Conservation (phyloP, 208 protist species). For the Wallacemonas collosoma region DNA sequence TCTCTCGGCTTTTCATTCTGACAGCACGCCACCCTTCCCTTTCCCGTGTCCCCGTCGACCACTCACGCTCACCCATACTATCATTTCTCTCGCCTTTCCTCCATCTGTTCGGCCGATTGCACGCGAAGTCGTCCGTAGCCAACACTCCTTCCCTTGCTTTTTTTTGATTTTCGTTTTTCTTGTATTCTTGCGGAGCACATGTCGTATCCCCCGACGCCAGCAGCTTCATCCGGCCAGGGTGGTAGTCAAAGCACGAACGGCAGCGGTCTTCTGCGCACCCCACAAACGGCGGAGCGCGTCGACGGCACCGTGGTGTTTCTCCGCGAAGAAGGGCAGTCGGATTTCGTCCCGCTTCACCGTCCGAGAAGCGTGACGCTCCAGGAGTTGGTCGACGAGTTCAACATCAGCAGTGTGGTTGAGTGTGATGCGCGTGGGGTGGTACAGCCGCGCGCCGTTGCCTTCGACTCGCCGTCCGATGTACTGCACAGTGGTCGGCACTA, state of each 20-base stretch:
- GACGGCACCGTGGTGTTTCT: constrained; percentile 50
- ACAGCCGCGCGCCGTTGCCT: constrained; percentile 67
- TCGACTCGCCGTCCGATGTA: constrained; percentile 83
- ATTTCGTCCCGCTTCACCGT: constrained; percentile 55
- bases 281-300: background rate
- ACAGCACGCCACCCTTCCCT: too few species aligned
- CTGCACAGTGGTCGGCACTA: constrained; percentile 79
- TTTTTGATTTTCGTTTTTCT: background rate
- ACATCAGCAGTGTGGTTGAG: constrained; percentile 84
- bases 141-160: background rate
- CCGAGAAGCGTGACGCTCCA: constrained; percentile 59
- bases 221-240: background rate
- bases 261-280: background rate
- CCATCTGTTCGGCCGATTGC: too few species aligned
- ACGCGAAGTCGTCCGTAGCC: background rate
- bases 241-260: background rate
- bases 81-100: background rate
- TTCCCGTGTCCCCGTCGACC: too few species aligned
- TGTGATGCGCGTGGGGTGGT: constrained; percentile 71
- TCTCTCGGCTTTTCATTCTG: too few species aligned
- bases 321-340: constrained; percentile 39
- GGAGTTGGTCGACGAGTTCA: constrained; percentile 77
- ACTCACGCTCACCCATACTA: too few species aligned
- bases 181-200: background rate
- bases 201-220: constrained; percentile 7